Percentiles rank a stretch among this genome's conserved stretches.
These are phyloP conservation scores for Gentiana macrophylla DNA, from an alignment of 257 asterid genomes.

Conservation along the genomic window DNA sequence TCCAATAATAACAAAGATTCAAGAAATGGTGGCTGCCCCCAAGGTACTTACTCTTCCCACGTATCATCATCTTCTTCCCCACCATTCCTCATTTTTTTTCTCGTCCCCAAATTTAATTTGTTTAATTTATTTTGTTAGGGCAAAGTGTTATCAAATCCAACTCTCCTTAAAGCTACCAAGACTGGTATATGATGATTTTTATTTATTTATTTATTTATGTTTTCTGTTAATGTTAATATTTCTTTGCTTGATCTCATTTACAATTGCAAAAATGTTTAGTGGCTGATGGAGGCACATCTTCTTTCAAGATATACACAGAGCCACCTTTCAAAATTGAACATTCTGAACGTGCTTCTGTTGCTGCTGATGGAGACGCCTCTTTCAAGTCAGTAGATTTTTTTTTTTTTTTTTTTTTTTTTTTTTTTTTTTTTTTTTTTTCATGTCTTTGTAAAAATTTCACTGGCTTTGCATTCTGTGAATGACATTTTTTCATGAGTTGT, in stretches of 20 bases:
- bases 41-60: neutral
- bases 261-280: neutral
- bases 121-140: neutral
- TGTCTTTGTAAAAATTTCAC: neutral
- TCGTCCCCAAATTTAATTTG: neutral
- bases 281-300: slow-evolving; percentile 5
- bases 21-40: slow-evolving; percentile 7
- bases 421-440: neutral
- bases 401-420: too few species aligned
- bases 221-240: neutral
- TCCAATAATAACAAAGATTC: neutral
- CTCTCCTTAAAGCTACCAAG: slow-evolving; percentile 2
- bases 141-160: neutral
- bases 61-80: neutral
- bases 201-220: neutral
- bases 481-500: neutral
- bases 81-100: neutral
- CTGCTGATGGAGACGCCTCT: neutral
- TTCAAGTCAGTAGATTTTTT: neutral
- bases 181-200: neutral
- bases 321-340: neutral
- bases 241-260: neutral
- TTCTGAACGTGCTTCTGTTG: neutral
- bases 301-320: slow-evolving; percentile 14
- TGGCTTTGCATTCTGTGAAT: neutral